phyloP scores from a whole-genome alignment of 2,329 filamentous ascomycete species.

The Colletotrichum sp. region DNA sequence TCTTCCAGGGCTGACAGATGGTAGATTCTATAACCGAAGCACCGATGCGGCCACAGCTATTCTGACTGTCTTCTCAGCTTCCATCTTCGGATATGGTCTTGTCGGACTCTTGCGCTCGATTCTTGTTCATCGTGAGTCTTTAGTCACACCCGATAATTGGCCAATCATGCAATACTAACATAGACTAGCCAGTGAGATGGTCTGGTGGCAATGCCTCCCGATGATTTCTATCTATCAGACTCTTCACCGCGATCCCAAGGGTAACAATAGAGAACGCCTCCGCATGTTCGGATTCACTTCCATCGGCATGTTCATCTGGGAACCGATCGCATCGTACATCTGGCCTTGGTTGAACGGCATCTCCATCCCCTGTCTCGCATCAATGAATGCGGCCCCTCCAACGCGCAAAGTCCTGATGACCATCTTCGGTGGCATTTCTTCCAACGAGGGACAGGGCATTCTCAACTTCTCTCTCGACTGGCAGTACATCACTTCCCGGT shows the following conservation, averaged over 20 bases:
- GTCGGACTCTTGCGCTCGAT: constrained; percentile 10
- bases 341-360: constrained; percentile 21
- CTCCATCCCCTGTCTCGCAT: constrained; percentile 48
- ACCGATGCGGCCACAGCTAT: constrained; percentile 16
- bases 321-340: constrained; percentile 15
- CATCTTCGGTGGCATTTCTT: constrained; percentile 52
- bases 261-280: not conserved
- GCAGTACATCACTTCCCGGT: constrained; percentile 40
- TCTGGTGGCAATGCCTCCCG: constrained; percentile 20
- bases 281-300: constrained; percentile 16
- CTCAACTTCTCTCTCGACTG: constrained; percentile 46
- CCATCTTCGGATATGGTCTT: constrained; percentile 11
- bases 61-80: constrained; percentile 16
- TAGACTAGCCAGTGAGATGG: constrained; percentile 8
- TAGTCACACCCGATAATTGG: too few species aligned
- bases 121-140: constrained; percentile 7
- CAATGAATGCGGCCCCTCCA: constrained; percentile 7
- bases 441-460: constrained; percentile 43
- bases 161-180: not conserved
- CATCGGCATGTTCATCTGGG: constrained; percentile 21
- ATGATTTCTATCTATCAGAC: constrained; percentile 21
- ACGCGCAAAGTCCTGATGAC: constrained; percentile 46
- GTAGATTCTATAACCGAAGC: constrained; percentile 13
- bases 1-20: not conserved
- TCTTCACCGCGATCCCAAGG: constrained; percentile 13